Evolutionary conservation across 2,329 filamentous ascomycete species (phyloP), one percentile per base, ranked within the genome.

Genomic region (Colletotrichum sp.): DNA sequence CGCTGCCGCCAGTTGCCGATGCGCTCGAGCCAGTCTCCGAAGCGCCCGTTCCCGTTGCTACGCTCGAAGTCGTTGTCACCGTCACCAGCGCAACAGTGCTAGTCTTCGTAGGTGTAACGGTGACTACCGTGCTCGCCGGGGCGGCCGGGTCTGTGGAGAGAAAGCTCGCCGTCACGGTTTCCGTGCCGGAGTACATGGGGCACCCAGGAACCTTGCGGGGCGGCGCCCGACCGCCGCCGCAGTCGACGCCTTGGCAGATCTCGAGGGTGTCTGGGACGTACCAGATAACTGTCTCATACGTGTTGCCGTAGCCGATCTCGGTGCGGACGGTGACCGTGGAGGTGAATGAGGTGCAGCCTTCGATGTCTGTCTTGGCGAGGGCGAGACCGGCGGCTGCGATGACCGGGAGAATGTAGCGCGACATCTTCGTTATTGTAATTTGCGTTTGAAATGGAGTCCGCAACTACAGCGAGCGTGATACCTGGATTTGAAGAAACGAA

Each of bases 191-290:
- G 85, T 93, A 93, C 6, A 70, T 80, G 3, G 84, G 81, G 80
- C 92, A 94, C 4, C 92, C 92, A 1, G 92, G 92, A 27, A 92
- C 89, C n/a, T 88, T 89, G 16, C 89, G 91, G 73, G 91, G 89
- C 4, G 92, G 91, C 6, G 92, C 92, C 57, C 89, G 87, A 70
- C 92, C 92, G 78, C 93, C 93, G 76, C 92, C 92, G 83, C 93
- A 94, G 88, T 94, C 92, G 79, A 92, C 87, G 78, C 91, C 81
- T 13, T 86, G 86, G 87, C 92, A 94, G 81, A 93, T 86, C 85
- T 94, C 92, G 81, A 92, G 91, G 29, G 89, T 91, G 78, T 85
- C 91, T 1, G 92, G 92, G 67, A 92, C 89, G 82, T 91, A 93
- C 87, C 87, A 93, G 79, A 91, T 83, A 59, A 89, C 75, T 69